phyloP scores from a whole-genome alignment of 139 green algal species.

The Desmodesmus armatus region DNA sequence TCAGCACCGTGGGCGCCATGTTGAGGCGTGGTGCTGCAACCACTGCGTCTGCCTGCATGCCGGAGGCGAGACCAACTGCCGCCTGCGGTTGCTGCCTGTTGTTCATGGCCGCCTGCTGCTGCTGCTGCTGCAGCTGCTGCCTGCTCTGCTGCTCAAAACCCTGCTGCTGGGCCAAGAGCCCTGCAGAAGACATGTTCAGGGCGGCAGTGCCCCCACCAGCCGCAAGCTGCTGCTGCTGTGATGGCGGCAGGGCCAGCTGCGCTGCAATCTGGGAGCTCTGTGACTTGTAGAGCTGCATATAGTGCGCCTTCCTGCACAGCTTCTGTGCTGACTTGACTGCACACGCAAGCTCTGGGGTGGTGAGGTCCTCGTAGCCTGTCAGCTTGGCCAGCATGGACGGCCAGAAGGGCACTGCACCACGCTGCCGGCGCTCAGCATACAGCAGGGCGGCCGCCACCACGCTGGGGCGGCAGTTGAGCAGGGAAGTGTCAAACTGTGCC shows the following conservation, averaged over 20 bases:
- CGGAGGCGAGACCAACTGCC: background rate
- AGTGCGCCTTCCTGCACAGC: conserved; percentile 64
- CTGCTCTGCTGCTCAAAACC: too few relatives aligned
- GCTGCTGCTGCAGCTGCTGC: background rate
- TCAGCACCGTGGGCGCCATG: background rate
- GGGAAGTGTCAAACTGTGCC: conserved; percentile 73
- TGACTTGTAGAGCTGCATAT: conserved; percentile 47
- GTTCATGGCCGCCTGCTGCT: too few relatives aligned
- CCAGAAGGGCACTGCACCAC: conserved; percentile 89
- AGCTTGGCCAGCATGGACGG: conserved; percentile 85
- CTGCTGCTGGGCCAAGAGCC: too few relatives aligned
- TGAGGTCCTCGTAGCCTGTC: conserved; percentile 86
- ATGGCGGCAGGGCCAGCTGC: background rate
- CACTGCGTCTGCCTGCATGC: background rate
- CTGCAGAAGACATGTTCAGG: too few relatives aligned
- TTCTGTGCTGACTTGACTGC: conserved; percentile 84
- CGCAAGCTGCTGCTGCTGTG: conserved; percentile 22
- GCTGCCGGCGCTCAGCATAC: conserved; percentile 80
- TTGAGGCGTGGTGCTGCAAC: background rate
- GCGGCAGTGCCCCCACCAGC: background rate
- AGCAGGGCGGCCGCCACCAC: conserved; percentile 84
- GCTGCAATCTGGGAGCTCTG: conserved; percentile 7
- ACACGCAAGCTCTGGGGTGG: conserved; percentile 76
- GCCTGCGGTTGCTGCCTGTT: background rate
- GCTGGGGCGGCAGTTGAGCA: conserved; percentile 89